Conservation (phyloP, 257 asterid genomes). For the Lavandula angustifolia region DNA sequence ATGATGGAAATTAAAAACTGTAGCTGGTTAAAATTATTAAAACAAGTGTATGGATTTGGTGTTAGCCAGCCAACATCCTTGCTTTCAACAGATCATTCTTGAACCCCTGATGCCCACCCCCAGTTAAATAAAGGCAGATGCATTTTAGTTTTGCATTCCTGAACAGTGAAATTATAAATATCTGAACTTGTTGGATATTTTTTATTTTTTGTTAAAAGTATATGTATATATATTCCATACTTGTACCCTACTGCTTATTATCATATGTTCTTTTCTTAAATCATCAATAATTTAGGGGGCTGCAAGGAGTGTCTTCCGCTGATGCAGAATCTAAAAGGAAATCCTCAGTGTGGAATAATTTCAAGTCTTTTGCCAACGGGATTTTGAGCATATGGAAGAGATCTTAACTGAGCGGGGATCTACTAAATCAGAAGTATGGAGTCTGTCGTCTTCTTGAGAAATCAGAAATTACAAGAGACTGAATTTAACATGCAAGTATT, state of each 20-base stretch:
- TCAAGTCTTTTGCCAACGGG: constrained; percentile 78
- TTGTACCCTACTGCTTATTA: background rate
- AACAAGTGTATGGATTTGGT: constrained; percentile 3
- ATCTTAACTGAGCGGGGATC: constrained; percentile 31
- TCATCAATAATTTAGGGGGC: constrained; percentile 42
- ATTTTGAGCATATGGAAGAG: constrained; percentile 60
- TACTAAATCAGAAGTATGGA: background rate
- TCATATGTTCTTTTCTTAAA: background rate
- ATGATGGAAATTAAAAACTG: background rate
- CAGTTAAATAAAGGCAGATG: no score
- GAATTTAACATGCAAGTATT: no score
- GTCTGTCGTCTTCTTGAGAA: background rate
- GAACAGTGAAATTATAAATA: no score
- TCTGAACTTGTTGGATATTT: no score
- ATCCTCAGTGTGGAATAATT: constrained; percentile 64
- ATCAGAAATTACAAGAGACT: no score
- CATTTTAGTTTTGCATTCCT: no score
- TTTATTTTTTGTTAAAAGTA: no score
- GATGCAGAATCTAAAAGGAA: constrained; percentile 40
- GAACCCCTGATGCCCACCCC: no score
- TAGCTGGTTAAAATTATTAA: background rate
- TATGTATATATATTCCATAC: no score
- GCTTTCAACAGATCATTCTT: no score
- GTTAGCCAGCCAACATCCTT: no score
- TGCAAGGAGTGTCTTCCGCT: constrained; percentile 37